These are phyloP conservation scores for Eimeria necatrix DNA, from an alignment of 169 alveolate genomes.

Conservation along the genomic window DNA sequence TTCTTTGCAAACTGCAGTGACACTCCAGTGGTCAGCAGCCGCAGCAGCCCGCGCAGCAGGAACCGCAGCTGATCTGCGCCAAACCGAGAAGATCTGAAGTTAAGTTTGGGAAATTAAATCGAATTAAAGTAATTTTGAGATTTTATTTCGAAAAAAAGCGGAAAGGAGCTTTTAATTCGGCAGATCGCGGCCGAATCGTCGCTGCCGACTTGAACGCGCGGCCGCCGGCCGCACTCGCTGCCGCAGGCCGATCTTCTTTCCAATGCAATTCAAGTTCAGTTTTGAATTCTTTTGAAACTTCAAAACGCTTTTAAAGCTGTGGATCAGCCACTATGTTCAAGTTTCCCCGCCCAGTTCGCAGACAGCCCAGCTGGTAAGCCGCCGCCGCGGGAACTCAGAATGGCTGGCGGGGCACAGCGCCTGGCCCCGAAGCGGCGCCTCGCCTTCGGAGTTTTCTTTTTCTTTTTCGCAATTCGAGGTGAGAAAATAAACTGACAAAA, in stretches of 20 bases:
- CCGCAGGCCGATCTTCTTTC: background rate
- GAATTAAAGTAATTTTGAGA: background rate
- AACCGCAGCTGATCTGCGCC: no score
- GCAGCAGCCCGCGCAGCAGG: no score
- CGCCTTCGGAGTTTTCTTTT: background rate
- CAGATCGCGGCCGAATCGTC: no score
- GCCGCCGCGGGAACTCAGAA: conserved; percentile 12
- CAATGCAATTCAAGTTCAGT: background rate
- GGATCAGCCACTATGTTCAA: background rate
- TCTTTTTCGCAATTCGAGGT: background rate
- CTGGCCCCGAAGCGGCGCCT: conserved; percentile 52
- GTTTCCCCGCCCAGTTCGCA: background rate
- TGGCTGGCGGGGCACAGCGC: conserved; percentile 38
- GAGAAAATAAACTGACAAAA: no score
- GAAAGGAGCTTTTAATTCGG: background rate
- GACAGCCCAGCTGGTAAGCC: conserved; percentile 5
- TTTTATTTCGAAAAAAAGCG: background rate
- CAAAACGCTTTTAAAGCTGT: background rate
- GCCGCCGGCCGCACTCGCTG: no score
- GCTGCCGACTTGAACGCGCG: no score
- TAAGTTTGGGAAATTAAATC: background rate
- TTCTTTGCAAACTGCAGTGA: no score
- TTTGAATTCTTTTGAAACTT: background rate
- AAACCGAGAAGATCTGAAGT: no score
- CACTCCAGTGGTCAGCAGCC: no score